These are phyloP conservation scores for Mycena maculata DNA, from an alignment of 768 basidiomycete genomes.

Conservation along the genomic window DNA sequence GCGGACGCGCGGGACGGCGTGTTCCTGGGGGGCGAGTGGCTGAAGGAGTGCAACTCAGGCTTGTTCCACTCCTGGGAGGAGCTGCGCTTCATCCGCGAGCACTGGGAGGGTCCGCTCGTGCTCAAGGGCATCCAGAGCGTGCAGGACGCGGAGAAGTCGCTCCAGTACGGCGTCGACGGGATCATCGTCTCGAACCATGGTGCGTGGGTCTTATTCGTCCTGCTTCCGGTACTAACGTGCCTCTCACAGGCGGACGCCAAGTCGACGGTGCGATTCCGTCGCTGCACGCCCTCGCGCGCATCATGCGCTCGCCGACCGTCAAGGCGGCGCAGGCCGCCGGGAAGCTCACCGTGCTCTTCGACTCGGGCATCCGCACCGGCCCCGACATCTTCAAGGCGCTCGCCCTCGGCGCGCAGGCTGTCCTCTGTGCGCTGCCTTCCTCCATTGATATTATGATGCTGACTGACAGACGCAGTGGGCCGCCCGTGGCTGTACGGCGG, in stretches of 20 bases:
- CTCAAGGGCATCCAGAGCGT: constrained; percentile 82
- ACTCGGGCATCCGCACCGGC: constrained; percentile 86
- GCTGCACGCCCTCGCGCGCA: constrained; percentile 74
- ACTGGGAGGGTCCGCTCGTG: constrained; percentile 83
- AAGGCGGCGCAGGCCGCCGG: constrained; percentile 68
- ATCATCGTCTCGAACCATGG: constrained; percentile 88
- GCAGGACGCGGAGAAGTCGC: constrained; percentile 75
- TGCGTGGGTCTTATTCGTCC: too few species aligned
- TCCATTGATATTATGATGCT: not conserved
- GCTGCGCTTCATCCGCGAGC: constrained; percentile 70
- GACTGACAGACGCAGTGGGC: constrained; percentile 58
- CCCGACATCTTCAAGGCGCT: constrained; percentile 88
- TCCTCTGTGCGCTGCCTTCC: constrained; percentile 64
- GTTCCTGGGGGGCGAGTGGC: constrained; percentile 70
- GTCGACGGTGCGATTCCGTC: constrained; percentile 84
- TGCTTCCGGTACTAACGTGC: too few species aligned
- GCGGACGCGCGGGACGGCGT: constrained; percentile 50
- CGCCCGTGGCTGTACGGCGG: constrained; percentile 84
- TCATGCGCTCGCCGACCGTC: constrained; percentile 72
- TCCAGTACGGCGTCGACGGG: constrained; percentile 74
- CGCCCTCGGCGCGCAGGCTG: constrained; percentile 86
- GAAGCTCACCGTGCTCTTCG: constrained; percentile 76
- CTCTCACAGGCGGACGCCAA: constrained; percentile 71
- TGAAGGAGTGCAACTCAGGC: constrained; percentile 72
- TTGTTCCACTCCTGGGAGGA: constrained; percentile 77